A percentile compares a stretch with the other conserved stretches of the same genome.
phyloP scores from a whole-genome alignment of 257 asterid genomes.

The Ophiorrhiza pumila region DNA sequence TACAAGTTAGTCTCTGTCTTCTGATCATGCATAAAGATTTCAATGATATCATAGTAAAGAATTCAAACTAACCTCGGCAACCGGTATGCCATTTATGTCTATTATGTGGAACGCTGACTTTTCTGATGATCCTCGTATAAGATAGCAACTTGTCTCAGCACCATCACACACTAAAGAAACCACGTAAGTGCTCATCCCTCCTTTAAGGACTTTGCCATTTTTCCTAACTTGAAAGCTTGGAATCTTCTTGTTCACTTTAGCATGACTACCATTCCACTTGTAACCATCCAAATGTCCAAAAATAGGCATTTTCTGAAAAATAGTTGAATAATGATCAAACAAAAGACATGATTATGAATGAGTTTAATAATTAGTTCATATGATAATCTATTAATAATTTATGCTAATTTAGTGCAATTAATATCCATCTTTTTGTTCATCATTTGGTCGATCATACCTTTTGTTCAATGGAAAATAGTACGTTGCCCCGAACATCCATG shows the following conservation, averaged over 20 bases:
- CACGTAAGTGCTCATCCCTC: conserved; percentile 27
- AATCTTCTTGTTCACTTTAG: conserved; percentile 21
- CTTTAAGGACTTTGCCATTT: conserved; percentile 28
- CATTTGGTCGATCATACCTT: no score
- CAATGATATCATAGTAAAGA: not conserved
- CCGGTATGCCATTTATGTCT: conserved; percentile 39
- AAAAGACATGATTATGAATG: no score
- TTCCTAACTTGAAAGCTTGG: conserved; percentile 57
- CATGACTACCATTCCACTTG: conserved; percentile 30
- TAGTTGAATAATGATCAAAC: not conserved
- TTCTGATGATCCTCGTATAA: conserved; percentile 39
- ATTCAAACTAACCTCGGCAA: conserved; percentile 53
- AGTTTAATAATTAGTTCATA: no score
- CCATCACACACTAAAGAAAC: conserved; percentile 35
- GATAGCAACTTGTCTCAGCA: conserved; percentile 27
- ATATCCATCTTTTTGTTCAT: no score
- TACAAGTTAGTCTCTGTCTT: no score
- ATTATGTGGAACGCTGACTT: conserved; percentile 48
- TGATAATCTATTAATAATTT: no score
- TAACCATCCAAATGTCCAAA: conserved; percentile 53
- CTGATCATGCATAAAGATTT: not conserved
- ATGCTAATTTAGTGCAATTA: no score
- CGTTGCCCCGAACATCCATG: conserved; percentile 48
- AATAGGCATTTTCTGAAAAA: conserved; percentile 41
- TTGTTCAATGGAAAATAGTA: conserved; percentile 46